Evolutionary conservation across 2,329 filamentous ascomycete genomes (phyloP).

Genomic region (Fusarium anguioides): DNA sequence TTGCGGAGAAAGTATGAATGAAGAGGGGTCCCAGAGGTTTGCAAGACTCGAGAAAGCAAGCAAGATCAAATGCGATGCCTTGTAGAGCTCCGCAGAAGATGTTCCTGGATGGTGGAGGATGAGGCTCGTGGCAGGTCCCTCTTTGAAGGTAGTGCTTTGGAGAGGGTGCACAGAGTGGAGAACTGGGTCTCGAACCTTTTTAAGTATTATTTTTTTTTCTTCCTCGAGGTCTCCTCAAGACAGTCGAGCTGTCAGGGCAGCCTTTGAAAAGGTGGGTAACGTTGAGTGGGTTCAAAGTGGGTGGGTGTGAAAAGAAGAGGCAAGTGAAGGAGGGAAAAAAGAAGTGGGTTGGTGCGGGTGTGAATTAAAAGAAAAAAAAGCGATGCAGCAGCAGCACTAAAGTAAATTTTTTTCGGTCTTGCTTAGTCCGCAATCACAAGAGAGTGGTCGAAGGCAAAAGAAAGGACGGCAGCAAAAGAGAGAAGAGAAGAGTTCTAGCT

Average conservation of each 20-base stretch:
- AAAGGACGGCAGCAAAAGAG: conserved; percentile 13
- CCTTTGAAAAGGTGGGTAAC: conserved; percentile 46
- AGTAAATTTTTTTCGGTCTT: conserved; percentile 24
- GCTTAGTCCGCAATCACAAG: conserved; percentile 36
- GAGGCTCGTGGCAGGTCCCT: conserved; percentile 55
- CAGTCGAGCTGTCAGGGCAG: conserved; percentile 46
- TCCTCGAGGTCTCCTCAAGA: conserved; percentile 31
- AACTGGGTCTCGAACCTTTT: conserved; percentile 58
- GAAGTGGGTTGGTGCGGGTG: conserved; percentile 41
- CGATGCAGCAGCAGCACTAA: conserved; percentile 35
- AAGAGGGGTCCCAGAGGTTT: conserved; percentile 27
- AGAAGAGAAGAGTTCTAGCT: conserved; percentile 8
- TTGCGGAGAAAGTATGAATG: conserved; percentile 34
- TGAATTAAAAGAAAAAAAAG: conserved; percentile 39
- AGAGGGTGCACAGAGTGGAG: conserved; percentile 59
- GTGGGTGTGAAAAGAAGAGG: conserved; percentile 40
- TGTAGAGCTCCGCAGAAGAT: conserved; percentile 46
- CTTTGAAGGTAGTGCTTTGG: conserved; percentile 57
- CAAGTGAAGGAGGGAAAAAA: conserved; percentile 41
- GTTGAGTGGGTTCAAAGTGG: conserved; percentile 38
- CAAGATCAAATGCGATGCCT: conserved; percentile 44
- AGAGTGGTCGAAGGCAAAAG: conserved; percentile 24
- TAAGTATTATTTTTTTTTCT: conserved; percentile 49
- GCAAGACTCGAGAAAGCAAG: conserved; percentile 38
- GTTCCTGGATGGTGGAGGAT: conserved; percentile 54